Evolutionary conservation across 768 basidiomycete genomes (phyloP).

Genomic region (Lactifluus pinguis): DNA sequence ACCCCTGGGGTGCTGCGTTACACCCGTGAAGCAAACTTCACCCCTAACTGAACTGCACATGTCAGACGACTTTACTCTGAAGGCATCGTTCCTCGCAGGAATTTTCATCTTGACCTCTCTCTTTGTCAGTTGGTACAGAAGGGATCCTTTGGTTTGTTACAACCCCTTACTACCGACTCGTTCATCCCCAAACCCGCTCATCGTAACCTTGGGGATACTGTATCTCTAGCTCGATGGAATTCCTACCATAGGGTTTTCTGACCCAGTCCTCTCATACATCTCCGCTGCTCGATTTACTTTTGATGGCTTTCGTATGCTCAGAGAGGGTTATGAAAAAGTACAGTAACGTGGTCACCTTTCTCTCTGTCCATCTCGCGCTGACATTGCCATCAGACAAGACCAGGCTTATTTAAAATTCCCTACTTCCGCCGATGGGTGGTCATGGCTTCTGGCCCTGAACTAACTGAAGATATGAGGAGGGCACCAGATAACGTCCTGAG

Average conservation of each 20-base stretch:
- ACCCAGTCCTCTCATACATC: constrained; percentile 27
- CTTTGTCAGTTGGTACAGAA: neutral
- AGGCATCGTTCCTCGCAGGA: neutral
- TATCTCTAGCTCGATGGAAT: constrained; percentile 21
- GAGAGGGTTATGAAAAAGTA: constrained; percentile 30
- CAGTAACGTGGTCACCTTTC: neutral
- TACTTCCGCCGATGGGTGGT: constrained; percentile 38
- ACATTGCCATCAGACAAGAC: constrained; percentile 13
- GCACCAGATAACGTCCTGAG: constrained; percentile 39
- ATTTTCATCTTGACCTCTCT: neutral
- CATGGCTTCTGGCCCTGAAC: constrained; percentile 32
- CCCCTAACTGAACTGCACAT: neutral
- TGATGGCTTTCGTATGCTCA: constrained; percentile 23
- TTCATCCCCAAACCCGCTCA: too few relatives aligned
- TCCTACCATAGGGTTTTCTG: constrained; percentile 31
- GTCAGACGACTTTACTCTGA: neutral
- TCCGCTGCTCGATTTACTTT: constrained; percentile 24
- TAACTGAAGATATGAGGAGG: constrained; percentile 43
- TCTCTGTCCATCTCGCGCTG: neutral
- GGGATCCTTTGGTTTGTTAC: neutral
- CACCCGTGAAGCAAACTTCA: too few relatives aligned
- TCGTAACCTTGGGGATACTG: neutral
- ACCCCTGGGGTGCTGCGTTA: too few relatives aligned
- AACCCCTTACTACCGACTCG: neutral
- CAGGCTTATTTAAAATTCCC: constrained; percentile 34